Evolutionary conservation across 352 stramenopile species (phyloP).

Genomic region (Globisporangium cystogenes): DNA sequence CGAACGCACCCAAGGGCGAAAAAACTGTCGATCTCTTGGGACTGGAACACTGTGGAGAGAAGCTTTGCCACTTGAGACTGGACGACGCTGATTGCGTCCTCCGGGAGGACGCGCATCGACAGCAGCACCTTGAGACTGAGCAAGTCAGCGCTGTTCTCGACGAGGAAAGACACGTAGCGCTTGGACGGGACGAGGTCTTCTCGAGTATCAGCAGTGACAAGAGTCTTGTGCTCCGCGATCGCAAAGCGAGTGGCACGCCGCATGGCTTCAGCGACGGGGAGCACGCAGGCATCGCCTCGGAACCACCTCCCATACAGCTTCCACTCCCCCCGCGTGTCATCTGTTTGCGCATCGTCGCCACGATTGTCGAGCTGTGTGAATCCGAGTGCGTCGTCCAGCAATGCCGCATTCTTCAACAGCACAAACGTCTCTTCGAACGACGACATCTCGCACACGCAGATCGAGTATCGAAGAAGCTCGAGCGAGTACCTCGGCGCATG

Average conservation of each 20-base stretch:
- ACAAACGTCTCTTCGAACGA: slow-evolving; percentile 58
- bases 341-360: not conserved
- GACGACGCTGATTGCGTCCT: slow-evolving; percentile 41
- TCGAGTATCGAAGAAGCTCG: slow-evolving; percentile 52
- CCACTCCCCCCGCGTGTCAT: slow-evolving; percentile 10
- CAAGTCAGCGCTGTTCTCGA: slow-evolving; percentile 56
- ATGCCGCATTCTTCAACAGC: slow-evolving; percentile 46
- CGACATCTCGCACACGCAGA: slow-evolving; percentile 50
- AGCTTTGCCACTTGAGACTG: slow-evolving; percentile 49
- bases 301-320: slow-evolving; percentile 55
- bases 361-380: slow-evolving; percentile 30
- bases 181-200: slow-evolving; percentile 54
- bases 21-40: slow-evolving; percentile 60
- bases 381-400: slow-evolving; percentile 47
- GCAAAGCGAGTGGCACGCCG: slow-evolving; percentile 51
- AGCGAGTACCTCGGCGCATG: slow-evolving; percentile 50
- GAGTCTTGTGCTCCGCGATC: slow-evolving; percentile 44
- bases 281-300: slow-evolving; percentile 40
- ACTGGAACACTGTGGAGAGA: slow-evolving; percentile 67
- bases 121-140: slow-evolving; percentile 63
- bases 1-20: slow-evolving; percentile 46
- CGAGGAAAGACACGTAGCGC: slow-evolving; percentile 57
- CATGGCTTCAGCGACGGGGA: slow-evolving; percentile 49
- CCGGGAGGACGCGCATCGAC: slow-evolving; percentile 48
- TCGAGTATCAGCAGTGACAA: slow-evolving; percentile 8